Conservation (phyloP, 768 basidiomycete genomes). For the Xanthoconium stramineum region DNA sequence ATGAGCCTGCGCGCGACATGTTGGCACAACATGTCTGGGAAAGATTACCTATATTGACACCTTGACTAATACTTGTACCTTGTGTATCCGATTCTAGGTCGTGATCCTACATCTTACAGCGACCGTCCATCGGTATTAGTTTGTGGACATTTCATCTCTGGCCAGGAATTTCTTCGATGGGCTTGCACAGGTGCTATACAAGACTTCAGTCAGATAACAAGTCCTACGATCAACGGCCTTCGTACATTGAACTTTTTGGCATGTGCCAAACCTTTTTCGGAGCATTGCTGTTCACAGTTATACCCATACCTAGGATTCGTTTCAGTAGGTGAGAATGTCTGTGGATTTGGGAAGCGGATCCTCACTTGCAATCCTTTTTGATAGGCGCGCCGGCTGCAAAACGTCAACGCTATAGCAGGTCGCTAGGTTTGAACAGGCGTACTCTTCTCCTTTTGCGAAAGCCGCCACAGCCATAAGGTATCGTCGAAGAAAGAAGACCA, state of each 20-base stretch:
- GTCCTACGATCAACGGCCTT: background rate
- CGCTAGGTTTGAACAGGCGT: background rate
- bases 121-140: too few relatives aligned
- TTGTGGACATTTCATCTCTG: too few relatives aligned
- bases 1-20: background rate
- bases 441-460: background rate
- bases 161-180: background rate
- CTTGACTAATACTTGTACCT: background rate
- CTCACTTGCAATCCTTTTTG: slow-evolving; percentile 1
- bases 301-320: background rate
- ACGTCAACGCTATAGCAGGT: background rate
- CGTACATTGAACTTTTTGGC: slow-evolving; percentile 3
- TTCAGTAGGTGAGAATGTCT: background rate
- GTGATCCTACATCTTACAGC: too few relatives aligned
- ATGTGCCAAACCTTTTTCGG: background rate
- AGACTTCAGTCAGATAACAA: background rate
- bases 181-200: slow-evolving; percentile 1
- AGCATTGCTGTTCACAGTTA: background rate
- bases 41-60: too few relatives aligned
- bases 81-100: background rate
- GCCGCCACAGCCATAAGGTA: slow-evolving; percentile 5
- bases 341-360: background rate
- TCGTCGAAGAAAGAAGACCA: background rate
- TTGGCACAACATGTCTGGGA: too few relatives aligned
- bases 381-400: background rate